These are phyloP conservation scores for Syncephalastrum sp. DNA, from an alignment of 371 early-diverging fungal species.

Conservation along the genomic window DNA sequence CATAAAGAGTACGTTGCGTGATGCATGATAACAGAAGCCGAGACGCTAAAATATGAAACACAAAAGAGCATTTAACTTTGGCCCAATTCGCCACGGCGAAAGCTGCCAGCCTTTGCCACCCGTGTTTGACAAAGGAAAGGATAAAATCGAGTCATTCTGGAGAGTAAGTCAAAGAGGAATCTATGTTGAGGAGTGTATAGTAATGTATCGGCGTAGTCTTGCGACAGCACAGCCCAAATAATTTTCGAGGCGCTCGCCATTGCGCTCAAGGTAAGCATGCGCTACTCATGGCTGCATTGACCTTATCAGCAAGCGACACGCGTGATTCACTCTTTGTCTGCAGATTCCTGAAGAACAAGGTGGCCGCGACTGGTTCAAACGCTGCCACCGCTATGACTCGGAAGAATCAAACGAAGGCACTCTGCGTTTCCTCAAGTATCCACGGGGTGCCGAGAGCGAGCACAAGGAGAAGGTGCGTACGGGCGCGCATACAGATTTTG, in stretches of 20 bases:
- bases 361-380: constrained; percentile 42
- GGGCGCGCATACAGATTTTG: constrained; percentile 56
- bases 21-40: too few relatives aligned
- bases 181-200: neutral
- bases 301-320: neutral
- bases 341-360: constrained; percentile 47
- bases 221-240: constrained; percentile 11
- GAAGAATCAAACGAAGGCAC: constrained; percentile 21
- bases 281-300: neutral
- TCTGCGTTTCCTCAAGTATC: constrained; percentile 55
- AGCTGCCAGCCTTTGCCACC: constrained; percentile 20
- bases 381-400: constrained; percentile 42
- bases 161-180: neutral
- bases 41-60: neutral
- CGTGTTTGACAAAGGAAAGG: constrained; percentile 5
- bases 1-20: constrained; percentile 39
- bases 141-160: constrained; percentile 11
- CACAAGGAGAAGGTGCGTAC: constrained; percentile 14
- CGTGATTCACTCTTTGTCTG: neutral
- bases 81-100: constrained; percentile 34
- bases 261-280: constrained; percentile 17
- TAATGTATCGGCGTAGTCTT: neutral
- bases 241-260: constrained; percentile 14
- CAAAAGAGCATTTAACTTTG: constrained; percentile 25
- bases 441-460: constrained; percentile 15